Evolutionary conservation across 2,329 filamentous ascomycete genomes (phyloP), one percentile per base, ranked within the genome.

Genomic region (Pseudogymnoascus destructans): DNA sequence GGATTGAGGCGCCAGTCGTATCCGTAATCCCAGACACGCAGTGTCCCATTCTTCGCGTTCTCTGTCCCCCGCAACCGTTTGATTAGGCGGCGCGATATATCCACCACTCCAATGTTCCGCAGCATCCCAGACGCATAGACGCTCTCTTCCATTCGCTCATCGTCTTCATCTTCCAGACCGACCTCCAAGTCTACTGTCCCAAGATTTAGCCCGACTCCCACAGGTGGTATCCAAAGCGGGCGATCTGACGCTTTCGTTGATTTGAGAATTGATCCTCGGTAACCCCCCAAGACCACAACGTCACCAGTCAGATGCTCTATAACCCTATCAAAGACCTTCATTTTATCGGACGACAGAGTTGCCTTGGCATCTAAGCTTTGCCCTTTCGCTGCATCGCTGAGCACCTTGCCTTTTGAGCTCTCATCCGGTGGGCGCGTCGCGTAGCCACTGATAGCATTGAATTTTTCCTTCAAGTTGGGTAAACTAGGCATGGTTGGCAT

Each of bases 1-100:
- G 92, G 92, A 62, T 88, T 93, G 36, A 96, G 74, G 13, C 92
- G 80, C 92, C 92, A 97, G 71, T 97, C 92, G 66, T 95, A 97
- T 15, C 91, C 90, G 67, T 92, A 97, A 65, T 96, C 86, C 75
- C 90, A 90, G 0, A 95, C 79, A 52, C 89, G 79, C 5, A 96
- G 73, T 62, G 79, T 85, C 6, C 88, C 89, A 3, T 74, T 77
- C 57, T 80, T 78, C 1, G 81, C 82, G 66, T 95, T 95, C 10
- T 89, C 82, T 63, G 81, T 87, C 30, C 85, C 83, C 55, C 81
- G 79, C 17, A 95, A 71, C 58, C 86, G 84, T 68, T 88, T 91
- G 70, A 96, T 84, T 1, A 97, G 74, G 36, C 89, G 81, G 59
- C 83, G 84, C 3, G 88, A 89, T 59, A 96, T 91, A 69, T 97